Evolutionary conservation across 164 flowering plant genomes (phyloP).

Genomic region (Cinnamomum micranthum): DNA sequence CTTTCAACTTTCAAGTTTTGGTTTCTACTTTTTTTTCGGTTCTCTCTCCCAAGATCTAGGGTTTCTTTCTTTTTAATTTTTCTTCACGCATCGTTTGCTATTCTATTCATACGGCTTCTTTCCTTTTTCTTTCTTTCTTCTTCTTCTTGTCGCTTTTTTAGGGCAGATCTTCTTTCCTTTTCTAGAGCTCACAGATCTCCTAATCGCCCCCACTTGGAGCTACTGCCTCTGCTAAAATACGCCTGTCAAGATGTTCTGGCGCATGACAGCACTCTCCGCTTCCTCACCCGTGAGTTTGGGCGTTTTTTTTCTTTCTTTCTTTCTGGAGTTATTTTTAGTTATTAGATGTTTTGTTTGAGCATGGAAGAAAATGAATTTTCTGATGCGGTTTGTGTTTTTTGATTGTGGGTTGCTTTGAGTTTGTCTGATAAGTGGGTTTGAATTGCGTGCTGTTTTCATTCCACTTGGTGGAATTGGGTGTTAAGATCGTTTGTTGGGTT

Average conservation of each 20-base stretch:
- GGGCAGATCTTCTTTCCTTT: constrained; percentile 6
- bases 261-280: constrained; percentile 72
- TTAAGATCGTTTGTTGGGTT: neutral
- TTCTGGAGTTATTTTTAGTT: neutral
- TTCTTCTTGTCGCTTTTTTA: neutral
- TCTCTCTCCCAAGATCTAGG: no score
- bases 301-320: neutral
- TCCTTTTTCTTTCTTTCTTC: constrained; percentile 6
- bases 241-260: constrained; percentile 73
- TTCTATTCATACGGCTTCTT: constrained; percentile 6
- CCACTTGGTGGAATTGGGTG: neutral
- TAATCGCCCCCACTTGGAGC: neutral
- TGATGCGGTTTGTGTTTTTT: neutral
- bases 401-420: neutral
- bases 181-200: constrained; percentile 7
- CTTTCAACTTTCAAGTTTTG: no score
- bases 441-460: neutral
- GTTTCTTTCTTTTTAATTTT: no score
- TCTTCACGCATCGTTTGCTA: no score
- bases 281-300: constrained; percentile 72
- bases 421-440: neutral
- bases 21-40: no score
- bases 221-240: neutral
- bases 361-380: neutral
- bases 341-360: neutral